Evolutionary conservation across 208 protist genomes (phyloP), one percentile per base, ranked within the genome.

Genomic region (Novymonas esmeraldas): DNA sequence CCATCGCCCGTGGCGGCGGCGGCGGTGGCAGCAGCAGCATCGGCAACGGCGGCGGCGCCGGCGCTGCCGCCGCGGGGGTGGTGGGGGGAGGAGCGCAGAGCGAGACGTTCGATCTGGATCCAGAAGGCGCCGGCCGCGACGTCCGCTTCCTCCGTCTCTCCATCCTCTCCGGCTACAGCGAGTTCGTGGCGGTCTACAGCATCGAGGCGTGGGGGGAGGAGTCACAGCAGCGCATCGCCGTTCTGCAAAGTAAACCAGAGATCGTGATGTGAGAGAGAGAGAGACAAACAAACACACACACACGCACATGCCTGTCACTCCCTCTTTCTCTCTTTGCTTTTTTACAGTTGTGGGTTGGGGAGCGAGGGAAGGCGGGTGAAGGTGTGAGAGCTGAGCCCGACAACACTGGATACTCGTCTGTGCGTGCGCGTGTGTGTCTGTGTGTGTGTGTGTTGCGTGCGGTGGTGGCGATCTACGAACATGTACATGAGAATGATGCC

Each of bases 221-320:
- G 54, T 92, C 89, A 14, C 79, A 87, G 80, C 89, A 95, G 76
- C 83, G 84, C n/a, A 77, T 95, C 22, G 89, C 86, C 6, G 78
- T 95, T 7, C 38, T 95, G 39, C 84, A 95, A 62, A 90, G 80
- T 50, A 80, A 79, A 29, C 82, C 86, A 3, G 89, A 95, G 59
- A 80, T 95, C 41, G 78, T 82, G n/a, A 79, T 94, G 85, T 92
- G 50, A 28, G 29, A 46, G 7, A 46, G 36, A 44, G 24, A 38
- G 48, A 72, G 24, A n/a, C n/a, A n/a, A n/a, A n/a, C n/a, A n/a
- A n/a, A n/a, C n/a, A n/a, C n/a, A n/a, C n/a, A n/a, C n/a, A n/a
- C n/a, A n/a, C n/a, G n/a, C n/a, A n/a, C n/a, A n/a, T n/a, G n/a
- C n/a, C n/a, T n/a, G n/a, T n/a, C n/a, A n/a, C n/a, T n/a, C n/a